Conservation (phyloP, 768 basidiomycete genomes). For the Collybia nuda region DNA sequence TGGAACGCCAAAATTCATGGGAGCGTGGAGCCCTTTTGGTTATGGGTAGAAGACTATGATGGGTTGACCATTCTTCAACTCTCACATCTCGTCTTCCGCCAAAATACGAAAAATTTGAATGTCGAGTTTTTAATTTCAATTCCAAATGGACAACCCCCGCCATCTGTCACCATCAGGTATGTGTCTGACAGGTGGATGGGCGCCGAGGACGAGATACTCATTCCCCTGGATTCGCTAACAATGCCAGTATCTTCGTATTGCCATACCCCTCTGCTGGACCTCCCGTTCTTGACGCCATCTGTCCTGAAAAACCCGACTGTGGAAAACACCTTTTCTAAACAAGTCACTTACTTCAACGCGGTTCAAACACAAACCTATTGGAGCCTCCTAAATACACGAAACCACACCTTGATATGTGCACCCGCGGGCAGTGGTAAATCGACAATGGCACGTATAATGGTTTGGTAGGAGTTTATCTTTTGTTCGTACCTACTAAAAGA, state of each 20-base stretch:
- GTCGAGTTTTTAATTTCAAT: conserved; percentile 84
- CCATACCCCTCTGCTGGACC: conserved; percentile 63
- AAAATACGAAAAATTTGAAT: conserved; percentile 55
- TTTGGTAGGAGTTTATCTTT: conserved; percentile 57
- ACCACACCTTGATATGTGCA: conserved; percentile 72
- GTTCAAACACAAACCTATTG: conserved; percentile 92
- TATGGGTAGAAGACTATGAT: conserved; percentile 91
- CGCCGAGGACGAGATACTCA: conserved; percentile 70
- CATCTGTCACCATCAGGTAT: conserved; percentile 71
- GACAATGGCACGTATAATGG: conserved; percentile 61
- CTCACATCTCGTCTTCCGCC: conserved; percentile 69
- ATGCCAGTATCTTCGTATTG: conserved; percentile 69
- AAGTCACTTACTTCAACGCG: conserved; percentile 65
- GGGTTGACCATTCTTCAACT: conserved; percentile 83
- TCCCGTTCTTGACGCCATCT: conserved; percentile 71
- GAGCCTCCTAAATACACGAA: conserved; percentile 66
- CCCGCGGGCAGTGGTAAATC: conserved; percentile 86
- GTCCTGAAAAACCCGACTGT: conserved; percentile 48
- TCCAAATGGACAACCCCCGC: conserved; percentile 52
- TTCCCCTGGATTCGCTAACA: conserved; percentile 65
- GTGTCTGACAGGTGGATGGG: conserved; percentile 94
- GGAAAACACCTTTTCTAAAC: conserved; percentile 42
- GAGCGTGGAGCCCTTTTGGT: conserved; percentile 82
- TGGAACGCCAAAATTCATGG: conserved; percentile 83
- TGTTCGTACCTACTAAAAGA: conserved; percentile 1